These are phyloP conservation scores for Moniliophthora roreri DNA, from an alignment of 1,284 basidiomycete species.

Conservation along the genomic window DNA sequence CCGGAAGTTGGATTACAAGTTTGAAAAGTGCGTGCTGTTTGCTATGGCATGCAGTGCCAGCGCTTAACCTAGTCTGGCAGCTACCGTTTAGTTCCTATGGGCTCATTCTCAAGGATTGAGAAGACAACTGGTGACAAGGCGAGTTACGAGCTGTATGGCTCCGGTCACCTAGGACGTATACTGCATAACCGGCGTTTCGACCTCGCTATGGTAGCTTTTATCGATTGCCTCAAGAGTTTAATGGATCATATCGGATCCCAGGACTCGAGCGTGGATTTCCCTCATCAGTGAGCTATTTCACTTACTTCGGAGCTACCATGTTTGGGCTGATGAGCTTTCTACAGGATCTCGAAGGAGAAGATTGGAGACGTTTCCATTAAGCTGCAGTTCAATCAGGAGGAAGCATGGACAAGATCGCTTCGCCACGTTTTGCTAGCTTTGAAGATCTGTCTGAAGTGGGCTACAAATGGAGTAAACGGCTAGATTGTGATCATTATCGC, in stretches of 20 bases:
- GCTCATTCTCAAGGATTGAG: conserved; percentile 91
- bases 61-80: conserved; percentile 38
- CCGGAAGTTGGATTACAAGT: conserved; percentile 84
- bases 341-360: conserved; percentile 89
- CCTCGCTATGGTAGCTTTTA: conserved; percentile 92
- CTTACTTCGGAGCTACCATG: conserved; percentile 6
- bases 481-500: conserved; percentile 21
- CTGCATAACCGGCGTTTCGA: conserved; percentile 96
- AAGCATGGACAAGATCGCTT: conserved; percentile 93
- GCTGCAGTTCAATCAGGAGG: conserved; percentile 92
- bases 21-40: conserved; percentile 66
- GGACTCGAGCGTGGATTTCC: conserved; percentile 76
- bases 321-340: conserved; percentile 4
- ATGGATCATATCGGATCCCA: conserved; percentile 80
- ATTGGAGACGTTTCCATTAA: conserved; percentile 96
- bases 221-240: conserved; percentile 92
- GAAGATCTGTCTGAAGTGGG: conserved; percentile 84
- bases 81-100: conserved; percentile 88
- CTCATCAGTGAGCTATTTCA: conserved; percentile 69
- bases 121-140: conserved; percentile 81
- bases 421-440: conserved; percentile 88
- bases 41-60: conserved; percentile 9
- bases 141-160: conserved; percentile 87
- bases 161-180: conserved; percentile 83
- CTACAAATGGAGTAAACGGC: conserved; percentile 71